Base-by-base conservation (phyloP, 371 early-diverging fungal species). In the Dichotomocladium elegans region DNA sequence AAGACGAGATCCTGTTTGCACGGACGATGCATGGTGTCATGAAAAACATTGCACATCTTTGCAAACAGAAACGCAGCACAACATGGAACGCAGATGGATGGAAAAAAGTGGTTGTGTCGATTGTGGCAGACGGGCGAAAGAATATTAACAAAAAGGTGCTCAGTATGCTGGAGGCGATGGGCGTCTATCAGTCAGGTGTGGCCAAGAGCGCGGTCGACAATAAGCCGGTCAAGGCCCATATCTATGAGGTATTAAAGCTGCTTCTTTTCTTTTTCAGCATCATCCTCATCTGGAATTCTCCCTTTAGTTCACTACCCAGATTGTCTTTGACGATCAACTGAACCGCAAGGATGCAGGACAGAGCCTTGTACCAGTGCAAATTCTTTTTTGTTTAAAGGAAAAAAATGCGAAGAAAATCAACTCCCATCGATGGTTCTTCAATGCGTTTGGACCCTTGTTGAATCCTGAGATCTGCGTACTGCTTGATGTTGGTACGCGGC, bases 361-460 rank as follows among this genome's bases (percentile, higher is more conserved):
- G 56, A 75, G 69, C 2, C 63, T 78, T 25, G 87, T 88, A 0
- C 93, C 93, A 0, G 80, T 88, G 1, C 92, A 93, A 64, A 72
- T 87, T 6, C 51, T 93, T 22, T 93, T 93, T 65, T 88, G 90
- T 55, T 61, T 93, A 1, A 93, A 93, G 68, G 91, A 93, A 62
- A 80, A 90, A 55, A 93, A 93, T 53, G 86, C 86, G 7, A 93
- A 91, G 67, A 93, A 93, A 63, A 85, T 93, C 67, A 93, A 93
- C 66, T 87, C 88, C 0, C 92, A 93, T 65, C 77, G 91, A 15
- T 93, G 92, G 92, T 89, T 90, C 69, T 93, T 91, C 61, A 86
- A 86, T 51, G 90, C 90, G 1, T 84, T 91, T 58, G 87, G 83
- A 3, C 69, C 73, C 0, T 41, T 80, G 25, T 58, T 92, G 34